Percentiles rank a stretch among this genome's conserved stretches.
Conservation (phyloP, 371 early-diverging fungal species). For the Blakeslea trispora region DNA sequence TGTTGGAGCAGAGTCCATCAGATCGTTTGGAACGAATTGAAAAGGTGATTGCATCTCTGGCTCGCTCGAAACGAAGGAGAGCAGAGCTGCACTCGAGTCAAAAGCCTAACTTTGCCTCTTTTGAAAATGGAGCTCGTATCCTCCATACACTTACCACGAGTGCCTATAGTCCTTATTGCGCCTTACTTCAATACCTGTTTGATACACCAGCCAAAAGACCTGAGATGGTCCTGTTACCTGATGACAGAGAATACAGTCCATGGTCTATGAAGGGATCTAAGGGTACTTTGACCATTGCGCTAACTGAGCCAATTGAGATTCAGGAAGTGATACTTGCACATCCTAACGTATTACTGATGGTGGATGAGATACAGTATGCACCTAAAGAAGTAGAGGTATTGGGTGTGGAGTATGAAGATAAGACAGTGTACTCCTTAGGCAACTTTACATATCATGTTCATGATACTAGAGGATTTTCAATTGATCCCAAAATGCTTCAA, state of each 20-base stretch:
- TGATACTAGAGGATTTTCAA: slow-evolving; percentile 38
- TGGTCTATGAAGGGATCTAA: slow-evolving; percentile 19
- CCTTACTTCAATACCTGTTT: too few relatives aligned
- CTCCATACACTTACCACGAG: too few relatives aligned
- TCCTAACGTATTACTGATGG: slow-evolving; percentile 5
- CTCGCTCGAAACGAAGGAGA: too few relatives aligned
- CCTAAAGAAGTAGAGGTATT: slow-evolving; percentile 12
- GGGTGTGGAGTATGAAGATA: background rate
- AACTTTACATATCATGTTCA: slow-evolving; percentile 17
- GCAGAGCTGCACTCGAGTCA: too few relatives aligned
- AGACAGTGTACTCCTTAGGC: slow-evolving; percentile 5
- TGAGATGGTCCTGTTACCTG: slow-evolving; percentile 7
- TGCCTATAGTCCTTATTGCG: too few relatives aligned
- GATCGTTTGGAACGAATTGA: too few relatives aligned
- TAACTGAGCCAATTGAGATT: slow-evolving; percentile 15
- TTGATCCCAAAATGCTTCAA: background rate
- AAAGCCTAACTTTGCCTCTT: too few relatives aligned
- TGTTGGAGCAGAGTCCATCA: too few relatives aligned
- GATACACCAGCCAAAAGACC: too few relatives aligned
- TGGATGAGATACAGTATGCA: slow-evolving; percentile 5
- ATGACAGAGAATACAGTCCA: slow-evolving; percentile 6
- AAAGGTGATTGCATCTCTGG: too few relatives aligned
- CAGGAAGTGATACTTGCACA: slow-evolving; percentile 18
- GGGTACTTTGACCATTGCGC: slow-evolving; percentile 9
- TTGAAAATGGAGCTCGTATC: too few relatives aligned